Percentiles rank a stretch among this genome's conserved stretches.
Conservation (phyloP, 192 early-diverging fungal genomes). For the Haplosporangium gracile region DNA sequence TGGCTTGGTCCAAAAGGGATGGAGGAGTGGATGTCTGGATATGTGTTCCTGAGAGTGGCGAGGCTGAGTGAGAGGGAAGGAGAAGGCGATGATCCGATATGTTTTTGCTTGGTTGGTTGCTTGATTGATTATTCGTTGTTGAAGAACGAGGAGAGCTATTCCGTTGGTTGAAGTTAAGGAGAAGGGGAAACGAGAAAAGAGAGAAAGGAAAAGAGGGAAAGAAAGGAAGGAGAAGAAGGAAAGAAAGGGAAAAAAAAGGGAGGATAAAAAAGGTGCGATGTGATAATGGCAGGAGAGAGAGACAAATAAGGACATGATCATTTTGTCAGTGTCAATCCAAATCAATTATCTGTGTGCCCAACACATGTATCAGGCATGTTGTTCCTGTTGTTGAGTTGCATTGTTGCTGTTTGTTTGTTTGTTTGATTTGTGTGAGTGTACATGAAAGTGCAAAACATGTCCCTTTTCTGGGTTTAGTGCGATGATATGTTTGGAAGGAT, state of each 20-base stretch:
- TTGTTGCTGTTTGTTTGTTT: too few relatives aligned
- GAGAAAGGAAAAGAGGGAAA: not conserved
- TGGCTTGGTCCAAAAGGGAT: not conserved
- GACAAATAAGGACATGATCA: conserved; percentile 9
- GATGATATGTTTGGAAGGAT: not conserved
- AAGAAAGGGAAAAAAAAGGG: not conserved
- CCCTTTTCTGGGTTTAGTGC: not conserved
- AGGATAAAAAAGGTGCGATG: not conserved
- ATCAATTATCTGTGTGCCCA: not conserved
- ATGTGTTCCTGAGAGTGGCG: not conserved
- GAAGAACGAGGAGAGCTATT: too few relatives aligned
- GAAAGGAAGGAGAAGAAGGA: not conserved
- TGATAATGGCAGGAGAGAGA: not conserved
- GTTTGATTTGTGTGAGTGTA: too few relatives aligned
- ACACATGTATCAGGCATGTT: not conserved
- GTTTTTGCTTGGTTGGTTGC: not conserved
- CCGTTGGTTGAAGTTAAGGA: not conserved
- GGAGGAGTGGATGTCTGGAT: not conserved
- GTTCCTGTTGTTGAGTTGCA: not conserved
- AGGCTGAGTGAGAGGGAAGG: not conserved
- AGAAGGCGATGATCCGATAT: too few relatives aligned
- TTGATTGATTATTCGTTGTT: too few relatives aligned
- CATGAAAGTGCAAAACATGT: too few relatives aligned
- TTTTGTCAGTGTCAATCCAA: not conserved
- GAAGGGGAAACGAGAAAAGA: not conserved